Evolutionary conservation across 202 grass and related monocot genomes (phyloP), one percentile per base, ranked within the genome.

Genomic region (Brachypodium distachyon): DNA sequence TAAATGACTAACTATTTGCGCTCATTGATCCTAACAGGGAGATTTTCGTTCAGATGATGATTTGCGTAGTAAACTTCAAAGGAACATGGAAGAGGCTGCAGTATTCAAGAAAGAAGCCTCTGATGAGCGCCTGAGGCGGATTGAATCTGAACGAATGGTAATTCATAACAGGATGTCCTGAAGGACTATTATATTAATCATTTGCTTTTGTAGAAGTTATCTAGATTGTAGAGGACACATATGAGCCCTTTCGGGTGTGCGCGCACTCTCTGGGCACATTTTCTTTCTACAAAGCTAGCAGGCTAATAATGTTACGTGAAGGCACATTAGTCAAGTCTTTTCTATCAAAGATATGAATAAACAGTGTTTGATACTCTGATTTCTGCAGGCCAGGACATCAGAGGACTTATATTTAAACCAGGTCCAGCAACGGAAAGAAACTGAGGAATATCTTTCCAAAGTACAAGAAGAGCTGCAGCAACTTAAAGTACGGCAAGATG

Each of bases 131-230:
- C 58, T 67, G 74, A 82, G 19, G 67, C 41, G 78, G 36, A 87
- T 82, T n/a, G 79, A 87, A 78, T 66, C 39, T 59, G 85, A 82
- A 26, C 38, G 66, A 72, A 82, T 87, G 84, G 84, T 82, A 87
- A 28, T 16, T 57, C 14, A 27, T 52, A 37, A 9, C 46, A 19
- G n/a, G 23, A 63, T 62, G 55, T 9, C 13, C 36, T 72, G 34
- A 40, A 43, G 4, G 33, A 6, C 34, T 32, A 12, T 22, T 37
- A 44, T 69, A 21, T 48, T 67, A 22, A 71, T 37, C 10, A 37
- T 34, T 71, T 51, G 5, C 3, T 23, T 11, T 36, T 36, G n/a
- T n/a, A 52, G 4, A 67, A 76, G 4, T 12, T 62, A 33, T 82
- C 3, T 71, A 51, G 9, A 46, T 25, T 66, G 18, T 4, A 58